Conservation (phyloP, 148 eudicot species). For the Heliamphora exappendiculata region DNA sequence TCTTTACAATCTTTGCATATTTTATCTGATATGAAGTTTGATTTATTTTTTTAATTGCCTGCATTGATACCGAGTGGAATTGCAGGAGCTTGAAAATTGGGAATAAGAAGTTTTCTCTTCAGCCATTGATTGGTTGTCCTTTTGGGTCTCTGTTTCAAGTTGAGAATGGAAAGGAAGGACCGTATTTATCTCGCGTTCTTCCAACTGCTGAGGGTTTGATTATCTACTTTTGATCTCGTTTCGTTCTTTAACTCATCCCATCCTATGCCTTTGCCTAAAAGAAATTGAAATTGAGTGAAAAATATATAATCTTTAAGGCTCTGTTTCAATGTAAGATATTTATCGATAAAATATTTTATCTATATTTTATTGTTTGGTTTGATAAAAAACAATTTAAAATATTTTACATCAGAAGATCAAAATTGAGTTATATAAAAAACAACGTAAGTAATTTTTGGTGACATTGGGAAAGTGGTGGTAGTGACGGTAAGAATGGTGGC, state of each 20-base stretch:
- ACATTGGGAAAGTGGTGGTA: too few relatives aligned
- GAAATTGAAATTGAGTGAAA: background rate
- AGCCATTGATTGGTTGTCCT: slow-evolving; percentile 77
- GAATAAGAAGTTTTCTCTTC: slow-evolving; percentile 50
- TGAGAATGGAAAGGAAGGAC: slow-evolving; percentile 57
- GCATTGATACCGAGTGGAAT: slow-evolving; percentile 2
- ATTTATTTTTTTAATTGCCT: background rate
- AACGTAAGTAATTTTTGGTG: too few relatives aligned
- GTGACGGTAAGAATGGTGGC: too few relatives aligned
- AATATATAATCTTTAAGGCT: background rate
- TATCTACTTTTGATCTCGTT: background rate
- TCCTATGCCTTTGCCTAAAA: background rate
- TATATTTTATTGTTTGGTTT: too few relatives aligned
- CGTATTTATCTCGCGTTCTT: slow-evolving; percentile 49
- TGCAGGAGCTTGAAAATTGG: slow-evolving; percentile 81
- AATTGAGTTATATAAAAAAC: too few relatives aligned
- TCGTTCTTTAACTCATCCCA: background rate
- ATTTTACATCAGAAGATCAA: too few relatives aligned
- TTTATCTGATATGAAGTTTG: too few relatives aligned
- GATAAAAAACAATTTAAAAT: too few relatives aligned
- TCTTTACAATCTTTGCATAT: too few relatives aligned
- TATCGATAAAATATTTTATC: too few relatives aligned
- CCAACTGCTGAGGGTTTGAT: slow-evolving; percentile 38
- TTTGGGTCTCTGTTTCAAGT: slow-evolving; percentile 80
- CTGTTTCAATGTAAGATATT: too few relatives aligned